Evolutionary conservation across 1,284 basidiomycete genomes (phyloP), one percentile per base, ranked within the genome.

Genomic region (Spongiforma sp.): DNA sequence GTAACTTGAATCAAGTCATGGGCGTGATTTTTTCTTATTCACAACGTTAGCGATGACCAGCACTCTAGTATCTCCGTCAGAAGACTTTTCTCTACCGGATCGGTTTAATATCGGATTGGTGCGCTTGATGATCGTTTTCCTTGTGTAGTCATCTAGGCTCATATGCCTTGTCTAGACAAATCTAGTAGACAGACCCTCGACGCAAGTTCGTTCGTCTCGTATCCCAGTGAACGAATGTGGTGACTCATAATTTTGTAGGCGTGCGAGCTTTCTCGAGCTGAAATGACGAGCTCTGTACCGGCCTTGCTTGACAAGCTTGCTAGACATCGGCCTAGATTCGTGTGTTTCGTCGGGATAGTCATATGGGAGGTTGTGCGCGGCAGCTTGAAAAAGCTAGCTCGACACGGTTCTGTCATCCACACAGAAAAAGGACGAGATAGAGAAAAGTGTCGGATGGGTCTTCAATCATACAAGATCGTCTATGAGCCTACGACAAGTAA

Each of bases 321-420:
- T 0, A 64, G 63, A 3, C 68, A 77, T 63, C 75, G 75, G 26
- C 84, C 85, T 0, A 68, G 72, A 48, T 76, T 82, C 2, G 80
- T 84, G 7, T 84, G 83, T 67, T 83, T 86, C 62, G 82, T 86
- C 21, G 85, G 85, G 2, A 80, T 84, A 71, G 75, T 79, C 58
- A 84, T 86, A 50, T 85, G 83, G 82, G 79, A 82, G 46, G 73
- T 80, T n/a, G 78, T 82, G 52, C 77, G 78, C 57, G 68, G 33
- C n/a, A 55, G 57, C 15, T 30, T 77, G n/a, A 14, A n/a, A 2
- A 67, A 63, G 52, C 34, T 61, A 19, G 17, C 32, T 8, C 56
- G 52, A 14, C 57, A 57, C 34, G 34, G 41, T 37, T 21, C n/a
- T 41, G 4, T 12, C 30, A 59, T 55, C 19, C 30, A 52, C 19